Evolutionary conservation across 257 asterid species (phyloP).

Genomic region (Cynanchum wilfordii): DNA sequence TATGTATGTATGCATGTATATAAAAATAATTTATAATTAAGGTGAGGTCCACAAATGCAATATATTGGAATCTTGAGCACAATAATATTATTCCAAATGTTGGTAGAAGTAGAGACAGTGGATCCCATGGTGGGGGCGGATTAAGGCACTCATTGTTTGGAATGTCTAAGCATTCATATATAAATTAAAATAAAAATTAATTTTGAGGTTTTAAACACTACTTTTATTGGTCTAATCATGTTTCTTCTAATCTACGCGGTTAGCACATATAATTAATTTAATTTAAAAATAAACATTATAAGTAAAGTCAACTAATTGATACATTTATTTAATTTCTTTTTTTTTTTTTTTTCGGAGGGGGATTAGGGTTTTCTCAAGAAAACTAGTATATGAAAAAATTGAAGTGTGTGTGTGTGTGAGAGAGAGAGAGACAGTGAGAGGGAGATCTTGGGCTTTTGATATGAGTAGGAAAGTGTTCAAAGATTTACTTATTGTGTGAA

Average conservation of each 20-base stretch:
- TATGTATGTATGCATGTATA: too few species aligned
- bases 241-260: conserved; percentile 36
- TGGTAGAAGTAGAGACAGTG: conserved; percentile 73
- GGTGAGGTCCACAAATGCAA: conserved; percentile 35
- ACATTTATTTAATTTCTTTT: too few species aligned
- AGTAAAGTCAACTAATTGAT: conserved; percentile 20
- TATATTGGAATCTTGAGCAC: conserved; percentile 57
- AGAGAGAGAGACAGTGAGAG: too few species aligned
- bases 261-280: background rate
- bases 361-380: too few species aligned
- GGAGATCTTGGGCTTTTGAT: too few species aligned
- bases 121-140: conserved; percentile 66
- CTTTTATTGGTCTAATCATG: conserved; percentile 14
- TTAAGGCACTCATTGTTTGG: conserved; percentile 48
- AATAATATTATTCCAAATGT: conserved; percentile 72
- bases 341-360: background rate
- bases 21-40: conserved; percentile 1
- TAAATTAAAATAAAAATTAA: too few species aligned
- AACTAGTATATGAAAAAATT: too few species aligned
- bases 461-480: background rate
- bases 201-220: conserved; percentile 15
- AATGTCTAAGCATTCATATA: conserved; percentile 27
- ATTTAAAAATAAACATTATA: background rate
- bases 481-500: conserved; percentile 15
- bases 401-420: background rate